Conservation (phyloP, 2,329 filamentous ascomycete genomes). For the Sarocladium brachiariae region DNA sequence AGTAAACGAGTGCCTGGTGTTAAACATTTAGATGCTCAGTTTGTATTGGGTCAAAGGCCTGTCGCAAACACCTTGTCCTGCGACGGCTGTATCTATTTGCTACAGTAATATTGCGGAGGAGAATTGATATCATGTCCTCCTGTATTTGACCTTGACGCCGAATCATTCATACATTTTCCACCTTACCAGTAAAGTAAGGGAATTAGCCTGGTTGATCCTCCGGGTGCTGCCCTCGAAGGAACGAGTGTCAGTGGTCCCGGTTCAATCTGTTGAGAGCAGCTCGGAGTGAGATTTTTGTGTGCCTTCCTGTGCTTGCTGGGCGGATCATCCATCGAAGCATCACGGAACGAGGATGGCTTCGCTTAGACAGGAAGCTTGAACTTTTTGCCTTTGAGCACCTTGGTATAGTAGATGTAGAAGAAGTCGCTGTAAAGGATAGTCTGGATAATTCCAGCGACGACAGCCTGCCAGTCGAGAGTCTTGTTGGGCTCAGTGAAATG, state of each 20-base stretch:
- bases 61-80: too few relatives aligned
- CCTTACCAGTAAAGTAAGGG: not conserved
- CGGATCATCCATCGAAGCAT: not conserved
- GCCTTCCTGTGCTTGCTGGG: not conserved
- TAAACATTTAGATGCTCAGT: too few relatives aligned
- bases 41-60: too few relatives aligned
- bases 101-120: not conserved
- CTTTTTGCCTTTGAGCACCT: slow-evolving; percentile 84
- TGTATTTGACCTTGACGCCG: slow-evolving; percentile 2
- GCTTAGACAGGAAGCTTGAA: slow-evolving; percentile 75
- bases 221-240: not conserved
- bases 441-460: slow-evolving; percentile 84
- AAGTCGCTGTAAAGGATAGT: slow-evolving; percentile 97
- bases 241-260: not conserved
- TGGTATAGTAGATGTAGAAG: slow-evolving; percentile 99
- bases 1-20: too few relatives aligned
- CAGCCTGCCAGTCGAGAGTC: slow-evolving; percentile 75
- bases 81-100: slow-evolving; percentile 8
- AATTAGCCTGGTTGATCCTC: not conserved
- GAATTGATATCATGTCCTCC: not conserved
- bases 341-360: too few relatives aligned
- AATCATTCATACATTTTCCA: slow-evolving; percentile 4
- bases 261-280: not conserved
- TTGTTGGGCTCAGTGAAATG: slow-evolving; percentile 70
- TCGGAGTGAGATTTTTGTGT: not conserved